A percentile compares a stretch with the other conserved stretches of the same genome.
phyloP scores from a whole-genome alignment of 495 filamentous ascomycete species.

The Schizothecium vesticola region DNA sequence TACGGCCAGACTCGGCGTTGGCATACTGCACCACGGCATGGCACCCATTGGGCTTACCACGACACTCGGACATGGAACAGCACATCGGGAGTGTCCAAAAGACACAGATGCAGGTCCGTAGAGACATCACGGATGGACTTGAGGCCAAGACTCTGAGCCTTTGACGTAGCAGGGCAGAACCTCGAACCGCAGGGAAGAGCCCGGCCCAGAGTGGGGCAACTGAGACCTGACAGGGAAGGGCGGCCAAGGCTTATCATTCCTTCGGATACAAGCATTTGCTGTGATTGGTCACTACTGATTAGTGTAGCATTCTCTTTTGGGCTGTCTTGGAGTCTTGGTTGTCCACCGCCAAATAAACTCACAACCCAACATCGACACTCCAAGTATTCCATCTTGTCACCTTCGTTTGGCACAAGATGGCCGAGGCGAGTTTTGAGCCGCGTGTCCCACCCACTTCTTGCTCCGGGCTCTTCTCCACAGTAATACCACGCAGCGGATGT shows the following conservation, averaged over 20 bases:
- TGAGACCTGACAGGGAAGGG: constrained; percentile 9
- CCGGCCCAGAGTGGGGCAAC: constrained; percentile 5
- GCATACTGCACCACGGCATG: neutral
- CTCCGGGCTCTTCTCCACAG: too few relatives aligned
- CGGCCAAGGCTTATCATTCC: constrained; percentile 21
- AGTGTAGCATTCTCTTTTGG: neutral
- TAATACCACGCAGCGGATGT: neutral
- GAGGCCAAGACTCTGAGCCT: constrained; percentile 5
- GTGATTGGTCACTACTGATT: constrained; percentile 13
- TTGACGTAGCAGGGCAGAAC: constrained; percentile 18
- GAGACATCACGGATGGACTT: neutral
- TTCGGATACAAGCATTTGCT: neutral
- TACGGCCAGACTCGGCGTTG: neutral
- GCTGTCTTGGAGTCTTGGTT: neutral
- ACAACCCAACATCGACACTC: neutral
- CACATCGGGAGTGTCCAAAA: neutral
- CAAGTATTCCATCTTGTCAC: neutral
- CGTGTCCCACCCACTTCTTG: neutral
- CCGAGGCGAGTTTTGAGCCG: neutral
- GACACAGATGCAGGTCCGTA: neutral
- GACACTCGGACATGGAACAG: too few relatives aligned
- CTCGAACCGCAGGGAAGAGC: constrained; percentile 11
- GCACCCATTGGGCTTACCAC: neutral
- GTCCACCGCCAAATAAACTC: too few relatives aligned
- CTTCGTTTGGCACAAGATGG: neutral